These are phyloP conservation scores for Exophiala sp. DNA, from an alignment of 2,329 filamentous ascomycete species.

Conservation along the genomic window DNA sequence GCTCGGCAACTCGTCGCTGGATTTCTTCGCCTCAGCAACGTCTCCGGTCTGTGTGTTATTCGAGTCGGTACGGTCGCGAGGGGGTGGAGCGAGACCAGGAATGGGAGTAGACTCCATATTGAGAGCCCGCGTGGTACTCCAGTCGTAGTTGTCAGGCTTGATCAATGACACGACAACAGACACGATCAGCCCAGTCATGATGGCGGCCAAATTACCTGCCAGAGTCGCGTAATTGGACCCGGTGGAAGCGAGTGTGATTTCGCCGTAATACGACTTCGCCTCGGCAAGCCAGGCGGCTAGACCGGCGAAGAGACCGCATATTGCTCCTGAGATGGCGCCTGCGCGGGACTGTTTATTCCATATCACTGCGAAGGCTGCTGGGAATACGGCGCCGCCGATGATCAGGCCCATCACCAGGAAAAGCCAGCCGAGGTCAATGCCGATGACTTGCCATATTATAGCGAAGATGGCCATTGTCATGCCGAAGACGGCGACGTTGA, in stretches of 20 bases:
- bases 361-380: conserved; percentile 72
- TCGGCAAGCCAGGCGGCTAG: conserved; percentile 76
- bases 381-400: conserved; percentile 78
- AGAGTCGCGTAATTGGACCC: conserved; percentile 60
- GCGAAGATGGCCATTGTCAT: conserved; percentile 22
- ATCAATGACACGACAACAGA: conserved; percentile 71
- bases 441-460: conserved; percentile 21
- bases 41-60: conserved; percentile 1
- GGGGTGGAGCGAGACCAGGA: neutral
- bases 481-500: conserved; percentile 64
- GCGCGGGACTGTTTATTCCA: conserved; percentile 77
- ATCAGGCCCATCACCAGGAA: conserved; percentile 75
- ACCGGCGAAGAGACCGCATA: conserved; percentile 65
- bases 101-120: conserved; percentile 56
- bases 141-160: conserved; percentile 78
- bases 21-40: neutral
- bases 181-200: conserved; percentile 71
- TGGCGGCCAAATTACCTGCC: conserved; percentile 72
- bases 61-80: conserved; percentile 4
- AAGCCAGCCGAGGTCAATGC: conserved; percentile 22
- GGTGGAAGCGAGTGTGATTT: conserved; percentile 67
- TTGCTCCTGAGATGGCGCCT: conserved; percentile 32
- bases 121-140: conserved; percentile 68
- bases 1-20: conserved; percentile 5
- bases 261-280: conserved; percentile 64